Evolutionary conservation across 2,329 filamentous ascomycete genomes (phyloP), one percentile per base, ranked within the genome.

Genomic region (Xylaria sp.): DNA sequence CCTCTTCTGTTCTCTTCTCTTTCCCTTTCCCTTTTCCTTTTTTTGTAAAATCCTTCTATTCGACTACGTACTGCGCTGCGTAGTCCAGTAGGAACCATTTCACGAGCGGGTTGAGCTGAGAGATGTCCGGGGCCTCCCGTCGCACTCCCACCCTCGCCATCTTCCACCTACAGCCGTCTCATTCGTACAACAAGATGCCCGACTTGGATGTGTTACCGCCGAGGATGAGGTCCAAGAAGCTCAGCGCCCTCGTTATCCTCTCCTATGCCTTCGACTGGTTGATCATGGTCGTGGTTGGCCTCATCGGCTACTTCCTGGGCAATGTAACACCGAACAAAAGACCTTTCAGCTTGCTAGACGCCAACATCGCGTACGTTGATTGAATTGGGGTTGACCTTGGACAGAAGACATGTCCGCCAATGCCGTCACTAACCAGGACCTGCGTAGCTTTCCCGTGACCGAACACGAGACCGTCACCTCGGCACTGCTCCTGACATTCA

Each of bases 251-350:
- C 27, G 79, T 93, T 45, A 76, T 90, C 47, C 74, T 87, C 10
- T 91, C 90, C 3, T 94, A 94, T 76, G 79, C 90, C 54, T 80
- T 92, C 65, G 92, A 95, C 80, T 95, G 92, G 92, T 75, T 91
- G 53, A 82, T 92, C 65, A 86, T 92, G 65, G 79, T 90, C 44
- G 83, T 79, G 20, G 86, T 88, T 25, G 88, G 85, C 29, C 84
- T 82, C 15, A 80, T 91, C 42, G 89, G 89, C 63, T 85, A 81
- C 63, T 83, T 84, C 6, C 85, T 92, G 71, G 86, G 86, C 66
- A 81, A 81, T 51, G 80, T 89, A 58, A 82, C 84, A 0, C 91
- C 92, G 0, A 92, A 89, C 73, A 87, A 88, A 72, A 85, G 89
- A 39, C 89, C 90, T 0, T 95, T 96, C 77, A 89, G 87, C 38